Evolutionary conservation across 192 early-diverging fungal species (phyloP).

Genomic region (Backusella sp.): DNA sequence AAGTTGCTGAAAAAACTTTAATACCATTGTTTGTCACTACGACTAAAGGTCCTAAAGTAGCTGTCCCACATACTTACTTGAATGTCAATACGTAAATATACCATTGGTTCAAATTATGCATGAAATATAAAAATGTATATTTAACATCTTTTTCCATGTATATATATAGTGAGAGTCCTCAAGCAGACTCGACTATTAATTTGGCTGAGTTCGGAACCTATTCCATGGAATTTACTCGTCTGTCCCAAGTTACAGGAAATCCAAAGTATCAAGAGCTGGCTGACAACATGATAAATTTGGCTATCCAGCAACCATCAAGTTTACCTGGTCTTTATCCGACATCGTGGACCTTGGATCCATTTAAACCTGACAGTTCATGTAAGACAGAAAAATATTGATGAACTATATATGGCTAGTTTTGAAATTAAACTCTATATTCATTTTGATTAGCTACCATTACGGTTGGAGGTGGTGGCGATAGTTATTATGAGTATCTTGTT

Average conservation of each 20-base stretch:
- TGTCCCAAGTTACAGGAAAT: conserved; percentile 72
- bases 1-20: conserved; percentile 60
- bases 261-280: conserved; percentile 57
- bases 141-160: background rate
- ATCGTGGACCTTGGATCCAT: conserved; percentile 36
- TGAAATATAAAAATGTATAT: background rate
- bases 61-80: conserved; percentile 59
- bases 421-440: background rate
- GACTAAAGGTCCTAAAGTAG: conserved; percentile 37
- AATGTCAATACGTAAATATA: conserved; percentile 44
- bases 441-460: conserved; percentile 29
- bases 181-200: conserved; percentile 7
- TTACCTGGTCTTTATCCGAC: conserved; percentile 59
- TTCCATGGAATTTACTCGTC: conserved; percentile 78
- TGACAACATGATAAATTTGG: conserved; percentile 44
- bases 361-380: conserved; percentile 8
- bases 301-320: conserved; percentile 37
- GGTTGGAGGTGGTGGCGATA: conserved; percentile 47
- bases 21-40: conserved; percentile 64
- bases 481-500: conserved; percentile 58
- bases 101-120: background rate
- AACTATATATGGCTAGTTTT: background rate
- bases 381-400: background rate
- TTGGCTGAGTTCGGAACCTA: conserved; percentile 74
- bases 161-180: conserved; percentile 16